Evolutionary conservation across 495 filamentous ascomycete species (phyloP).

Genomic region (Aspergillus diversus): DNA sequence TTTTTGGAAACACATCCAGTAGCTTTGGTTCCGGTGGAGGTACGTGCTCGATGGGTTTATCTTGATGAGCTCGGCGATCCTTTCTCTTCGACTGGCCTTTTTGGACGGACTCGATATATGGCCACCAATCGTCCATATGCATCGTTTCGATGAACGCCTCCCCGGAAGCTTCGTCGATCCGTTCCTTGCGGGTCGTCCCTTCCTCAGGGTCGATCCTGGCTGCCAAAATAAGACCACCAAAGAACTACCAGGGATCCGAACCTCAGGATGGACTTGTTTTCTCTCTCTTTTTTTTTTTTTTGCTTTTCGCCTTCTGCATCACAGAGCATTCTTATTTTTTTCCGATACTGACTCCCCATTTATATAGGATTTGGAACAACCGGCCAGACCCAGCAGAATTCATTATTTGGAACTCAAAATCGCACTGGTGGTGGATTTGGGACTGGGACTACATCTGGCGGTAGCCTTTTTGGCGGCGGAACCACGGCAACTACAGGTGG

Average conservation of each 20-base stretch:
- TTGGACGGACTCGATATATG: conserved; percentile 16
- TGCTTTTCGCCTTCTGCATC: neutral
- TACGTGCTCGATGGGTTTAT: conserved; percentile 46
- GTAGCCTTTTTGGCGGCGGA: conserved; percentile 53
- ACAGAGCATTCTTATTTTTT: conserved; percentile 2
- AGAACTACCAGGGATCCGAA: conserved; percentile 14
- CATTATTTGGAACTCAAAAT: conserved; percentile 44
- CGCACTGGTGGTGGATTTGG: conserved; percentile 52
- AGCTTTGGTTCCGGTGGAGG: conserved; percentile 62
- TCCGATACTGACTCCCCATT: conserved; percentile 3
- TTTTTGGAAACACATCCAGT: conserved; percentile 53
- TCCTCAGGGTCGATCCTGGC: neutral
- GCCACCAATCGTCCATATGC: neutral
- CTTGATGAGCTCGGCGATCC: conserved; percentile 38
- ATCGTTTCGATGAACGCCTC: neutral
- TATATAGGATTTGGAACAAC: conserved; percentile 45
- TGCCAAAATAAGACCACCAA: neutral
- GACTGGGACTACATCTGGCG: conserved; percentile 46
- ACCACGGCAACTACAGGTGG: conserved; percentile 47
- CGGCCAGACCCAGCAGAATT: conserved; percentile 37
- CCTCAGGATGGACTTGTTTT: conserved; percentile 26
- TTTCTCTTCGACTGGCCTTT: conserved; percentile 26
- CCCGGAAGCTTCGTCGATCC: neutral
- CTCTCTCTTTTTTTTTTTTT: conserved; percentile 5
- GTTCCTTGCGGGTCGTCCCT: neutral